A percentile compares a stretch with the other conserved stretches of the same genome.
Conservation (phyloP, 148 eudicot genomes). For the Chenopodium berlandieri region DNA sequence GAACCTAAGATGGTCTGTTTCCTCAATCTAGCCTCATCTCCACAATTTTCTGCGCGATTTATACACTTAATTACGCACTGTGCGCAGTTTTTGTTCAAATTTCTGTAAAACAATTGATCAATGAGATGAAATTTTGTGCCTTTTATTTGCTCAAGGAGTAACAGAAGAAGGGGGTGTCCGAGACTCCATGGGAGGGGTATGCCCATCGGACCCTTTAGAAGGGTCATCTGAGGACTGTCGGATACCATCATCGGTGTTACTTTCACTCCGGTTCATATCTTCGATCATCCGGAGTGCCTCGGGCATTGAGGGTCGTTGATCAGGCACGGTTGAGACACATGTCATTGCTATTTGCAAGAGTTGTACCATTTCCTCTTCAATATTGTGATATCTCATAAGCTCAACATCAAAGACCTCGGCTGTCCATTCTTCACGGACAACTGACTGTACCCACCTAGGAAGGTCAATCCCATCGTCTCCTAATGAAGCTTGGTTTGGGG, state of each 20-base stretch:
- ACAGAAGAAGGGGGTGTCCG: slow-evolving; percentile 59
- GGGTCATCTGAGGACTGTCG: slow-evolving; percentile 88
- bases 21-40: slow-evolving; percentile 22
- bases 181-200: slow-evolving; percentile 66
- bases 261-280: slow-evolving; percentile 66
- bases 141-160: slow-evolving; percentile 51
- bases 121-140: slow-evolving; percentile 10
- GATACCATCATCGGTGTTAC: slow-evolving; percentile 61
- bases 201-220: slow-evolving; percentile 76
- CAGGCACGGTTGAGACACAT: slow-evolving; percentile 80
- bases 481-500: slow-evolving; percentile 90
- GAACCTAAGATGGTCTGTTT: slow-evolving; percentile 1
- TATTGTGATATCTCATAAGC: slow-evolving; percentile 83
- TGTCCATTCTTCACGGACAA: slow-evolving; percentile 97
- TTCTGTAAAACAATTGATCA: slow-evolving; percentile 22
- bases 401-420: slow-evolving; percentile 99
- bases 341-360: slow-evolving; percentile 91
- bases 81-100: slow-evolving; percentile 21
- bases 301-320: slow-evolving; percentile 82
- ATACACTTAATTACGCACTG: slow-evolving; percentile 36
- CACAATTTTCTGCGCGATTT: slow-evolving; percentile 32
- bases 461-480: slow-evolving; percentile 97
- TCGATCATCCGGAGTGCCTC: slow-evolving; percentile 90
- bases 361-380: slow-evolving; percentile 99
- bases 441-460: slow-evolving; percentile 97